Evolutionary conservation across 441 rosid genomes (phyloP), one percentile per base, ranked within the genome.

Genomic region (Croton setiger): DNA sequence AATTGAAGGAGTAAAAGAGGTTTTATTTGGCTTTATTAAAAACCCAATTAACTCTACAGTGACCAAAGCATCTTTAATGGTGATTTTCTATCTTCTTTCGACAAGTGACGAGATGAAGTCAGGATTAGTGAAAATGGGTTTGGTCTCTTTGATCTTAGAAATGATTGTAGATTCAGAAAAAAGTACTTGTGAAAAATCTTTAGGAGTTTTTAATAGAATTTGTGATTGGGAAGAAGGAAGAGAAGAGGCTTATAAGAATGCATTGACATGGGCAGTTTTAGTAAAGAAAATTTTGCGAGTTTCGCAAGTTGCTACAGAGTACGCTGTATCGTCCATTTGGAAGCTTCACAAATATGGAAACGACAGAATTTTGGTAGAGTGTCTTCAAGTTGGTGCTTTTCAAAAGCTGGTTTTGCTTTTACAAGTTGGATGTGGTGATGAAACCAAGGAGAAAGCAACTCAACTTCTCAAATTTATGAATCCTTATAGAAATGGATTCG

Each of bases 401-500:
- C 88, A 87, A 69, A 87, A 87, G 79, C 79, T 87, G 8, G 72
- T 87, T 57, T 20, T 87, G 72, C 68, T 87, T 6, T 59, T 87
- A 21, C 91, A 87, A 59, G 63, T 82, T 17, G 91, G 88, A 0
- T 87, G 85, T 21, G 76, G 69, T 2, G 70, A 67, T 18, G 73
- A 74, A 18, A 83, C 91, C 0, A 87, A 83, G 72, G 86, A 80
- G 76, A 84, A 83, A 69, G 82, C 83, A 6, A 85, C 84, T 0
- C 81, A 80, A 59, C 72, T 85, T 69, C 68, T 87, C 84, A 87
- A 87, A 61, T 9, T 82, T 35, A 58, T 87, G 86, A 87, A 83
- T 76, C 86, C 87, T 11, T 79, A 79, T 68, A 79, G 89, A 41
- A 66, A 75, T 5, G 81, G 82, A 35, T 49, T 82, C 53, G 92